A percentile compares a stretch with the other conserved stretches of the same genome.
phyloP scores from a whole-genome alignment of 345 rosid species.

The Cochlearia excelsa region DNA sequence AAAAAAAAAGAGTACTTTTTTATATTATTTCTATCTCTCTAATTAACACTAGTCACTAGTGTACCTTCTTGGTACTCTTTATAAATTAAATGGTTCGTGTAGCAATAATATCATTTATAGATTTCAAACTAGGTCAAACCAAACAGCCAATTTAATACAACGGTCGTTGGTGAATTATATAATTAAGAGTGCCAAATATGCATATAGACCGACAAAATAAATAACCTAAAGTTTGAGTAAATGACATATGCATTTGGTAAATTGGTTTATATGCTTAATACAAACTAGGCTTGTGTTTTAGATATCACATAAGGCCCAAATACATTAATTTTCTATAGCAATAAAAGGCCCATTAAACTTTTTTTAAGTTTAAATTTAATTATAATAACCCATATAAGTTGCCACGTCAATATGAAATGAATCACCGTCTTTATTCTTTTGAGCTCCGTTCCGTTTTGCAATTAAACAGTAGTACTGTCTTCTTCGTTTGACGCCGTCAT shows the following conservation, averaged over 20 bases:
- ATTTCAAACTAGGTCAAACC: conserved; percentile 32
- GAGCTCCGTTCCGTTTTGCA: conserved; percentile 18
- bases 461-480: too few relatives aligned
- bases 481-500: conserved; percentile 20
- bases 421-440: conserved; percentile 1
- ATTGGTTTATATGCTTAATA: too few relatives aligned
- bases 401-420: conserved; percentile 6
- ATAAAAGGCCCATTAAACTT: conserved; percentile 5
- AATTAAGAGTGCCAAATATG: too few relatives aligned
- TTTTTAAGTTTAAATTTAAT: not conserved
- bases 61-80: conserved; percentile 20
- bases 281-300: conserved; percentile 1
- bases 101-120: conserved; percentile 13
- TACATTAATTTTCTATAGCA: not conserved
- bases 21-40: not conserved
- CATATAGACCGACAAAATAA: conserved; percentile 25
- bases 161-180: too few relatives aligned
- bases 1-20: too few relatives aligned
- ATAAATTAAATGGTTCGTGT: conserved; percentile 26
- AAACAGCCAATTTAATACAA: conserved; percentile 29
- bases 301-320: not conserved
- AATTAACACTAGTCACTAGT: conserved; percentile 15
- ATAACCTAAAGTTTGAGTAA: conserved; percentile 9
- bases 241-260: not conserved
- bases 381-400: not conserved